phyloP scores from a whole-genome alignment of 2,329 filamentous ascomycete species.

The Pseudogymnoascus sp. region DNA sequence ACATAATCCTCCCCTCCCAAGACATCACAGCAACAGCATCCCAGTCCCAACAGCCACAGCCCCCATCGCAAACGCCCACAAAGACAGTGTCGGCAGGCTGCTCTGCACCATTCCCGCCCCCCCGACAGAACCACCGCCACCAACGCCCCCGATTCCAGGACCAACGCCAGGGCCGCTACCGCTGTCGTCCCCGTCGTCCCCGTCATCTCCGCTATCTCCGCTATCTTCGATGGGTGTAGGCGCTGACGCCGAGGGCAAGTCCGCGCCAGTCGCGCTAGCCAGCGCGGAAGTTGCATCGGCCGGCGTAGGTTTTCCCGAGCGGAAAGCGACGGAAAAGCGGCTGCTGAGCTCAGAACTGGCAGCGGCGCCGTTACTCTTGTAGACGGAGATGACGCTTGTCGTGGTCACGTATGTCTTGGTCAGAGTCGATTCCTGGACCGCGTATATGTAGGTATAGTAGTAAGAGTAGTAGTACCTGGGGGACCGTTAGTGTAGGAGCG shows the following conservation, averaged over 20 bases:
- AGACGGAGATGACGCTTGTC: background rate
- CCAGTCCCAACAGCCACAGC: background rate
- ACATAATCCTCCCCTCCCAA: background rate
- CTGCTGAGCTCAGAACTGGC: background rate
- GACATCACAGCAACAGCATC: background rate
- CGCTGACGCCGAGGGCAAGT: background rate
- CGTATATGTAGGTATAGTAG: background rate
- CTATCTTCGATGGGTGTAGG: too few species aligned
- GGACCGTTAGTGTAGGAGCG: background rate
- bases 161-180: background rate
- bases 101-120: background rate
- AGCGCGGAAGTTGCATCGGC: background rate
- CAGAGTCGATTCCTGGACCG: background rate
- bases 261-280: background rate
- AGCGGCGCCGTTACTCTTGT: background rate
- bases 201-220: background rate
- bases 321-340: background rate
- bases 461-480: background rate
- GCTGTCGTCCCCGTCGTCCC: background rate
- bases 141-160: background rate
- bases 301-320: background rate
- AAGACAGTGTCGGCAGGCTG: background rate
- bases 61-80: background rate
- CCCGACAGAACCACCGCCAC: background rate
- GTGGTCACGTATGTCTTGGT: background rate